These are phyloP conservation scores for Lasiosphaeria ovina DNA, from an alignment of 495 filamentous ascomycete species.

Conservation along the genomic window DNA sequence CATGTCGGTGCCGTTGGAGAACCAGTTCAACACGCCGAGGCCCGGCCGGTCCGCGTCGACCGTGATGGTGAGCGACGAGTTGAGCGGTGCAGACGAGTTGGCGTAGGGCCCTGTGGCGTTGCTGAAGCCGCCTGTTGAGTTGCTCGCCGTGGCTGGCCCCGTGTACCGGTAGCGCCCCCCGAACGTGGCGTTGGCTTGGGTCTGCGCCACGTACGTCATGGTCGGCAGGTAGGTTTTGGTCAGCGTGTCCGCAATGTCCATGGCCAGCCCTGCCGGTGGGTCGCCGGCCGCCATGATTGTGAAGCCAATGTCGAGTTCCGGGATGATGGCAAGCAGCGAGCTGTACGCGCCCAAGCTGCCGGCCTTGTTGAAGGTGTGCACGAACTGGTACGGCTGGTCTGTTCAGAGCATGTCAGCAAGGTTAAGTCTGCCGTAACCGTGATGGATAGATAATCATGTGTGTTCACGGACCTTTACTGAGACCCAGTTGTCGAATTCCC, in stretches of 20 bases:
- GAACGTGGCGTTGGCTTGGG: slow-evolving; percentile 35
- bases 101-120: neutral
- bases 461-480: slow-evolving; percentile 19
- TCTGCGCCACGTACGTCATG: slow-evolving; percentile 32
- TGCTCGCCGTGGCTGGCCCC: neutral
- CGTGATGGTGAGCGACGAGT: slow-evolving; percentile 42
- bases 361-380: slow-evolving; percentile 53
- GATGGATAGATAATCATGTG: neutral
- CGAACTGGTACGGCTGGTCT: slow-evolving; percentile 36
- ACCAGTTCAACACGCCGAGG: slow-evolving; percentile 44
- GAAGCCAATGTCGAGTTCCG: slow-evolving; percentile 55
- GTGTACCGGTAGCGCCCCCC: slow-evolving; percentile 37
- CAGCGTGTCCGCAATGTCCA: slow-evolving; percentile 37
- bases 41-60: slow-evolving; percentile 39
- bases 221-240: slow-evolving; percentile 39
- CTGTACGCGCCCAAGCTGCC: slow-evolving; percentile 51
- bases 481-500: slow-evolving; percentile 47
- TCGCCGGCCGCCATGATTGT: slow-evolving; percentile 49
- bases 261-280: slow-evolving; percentile 25
- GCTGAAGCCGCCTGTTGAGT: neutral
- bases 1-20: slow-evolving; percentile 50
- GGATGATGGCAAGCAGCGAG: slow-evolving; percentile 47
- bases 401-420: neutral
- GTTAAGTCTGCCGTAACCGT: neutral
- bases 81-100: slow-evolving; percentile 24